Base-by-base conservation (phyloP, 176 grass and related monocot species). In the Paspalum vaginatum region DNA sequence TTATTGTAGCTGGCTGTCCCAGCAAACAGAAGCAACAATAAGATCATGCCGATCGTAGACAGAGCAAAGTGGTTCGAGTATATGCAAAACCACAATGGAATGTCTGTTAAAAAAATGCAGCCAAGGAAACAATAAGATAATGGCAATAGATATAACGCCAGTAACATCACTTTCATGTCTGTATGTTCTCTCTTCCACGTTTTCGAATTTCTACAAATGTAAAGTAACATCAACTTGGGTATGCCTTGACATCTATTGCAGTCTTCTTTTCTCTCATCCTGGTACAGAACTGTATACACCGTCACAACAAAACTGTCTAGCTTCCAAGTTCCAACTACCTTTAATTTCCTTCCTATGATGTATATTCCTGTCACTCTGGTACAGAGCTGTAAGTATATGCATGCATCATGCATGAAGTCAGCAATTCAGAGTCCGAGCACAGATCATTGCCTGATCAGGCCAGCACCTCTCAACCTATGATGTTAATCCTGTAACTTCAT, bases 401-500 rank as follows among this genome's bases (percentile, higher is more conserved):
- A 61, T 32, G 32, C 32, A 32, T 32, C 32, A 32, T 68, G 69
- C 84, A 70, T 75, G 62, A 64, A 64, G 56, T 73, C 65, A 88
- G 25, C 44, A 61, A 56, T 77, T 47, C 3, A 3, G 65, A 65
- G 57, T 69, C 49, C 1, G 0, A 51, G 58, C 21, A 64, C 40
- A 72, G 49, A 85, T 56, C 71, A 62, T 64, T 81, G 27, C 55
- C 44, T 70, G 63, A 69, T 57, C 55, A 72, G 17, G 58, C 42
- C 49, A 49, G 11, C 47, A 64, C 46, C 72, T 26, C 67, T 66
- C 40, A 67, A 67, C 27, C 83, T 89, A 85, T 22, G 80, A 91
- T 57, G 86, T 68, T 58, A 91, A 60, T 26, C 89, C 84, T 56
- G 84, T 91, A 61, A 91, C 73, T 72, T 94, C 92, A 69, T 87